These are phyloP conservation scores for Leccinum variicolor DNA, from an alignment of 768 basidiomycete genomes.

Conservation along the genomic window DNA sequence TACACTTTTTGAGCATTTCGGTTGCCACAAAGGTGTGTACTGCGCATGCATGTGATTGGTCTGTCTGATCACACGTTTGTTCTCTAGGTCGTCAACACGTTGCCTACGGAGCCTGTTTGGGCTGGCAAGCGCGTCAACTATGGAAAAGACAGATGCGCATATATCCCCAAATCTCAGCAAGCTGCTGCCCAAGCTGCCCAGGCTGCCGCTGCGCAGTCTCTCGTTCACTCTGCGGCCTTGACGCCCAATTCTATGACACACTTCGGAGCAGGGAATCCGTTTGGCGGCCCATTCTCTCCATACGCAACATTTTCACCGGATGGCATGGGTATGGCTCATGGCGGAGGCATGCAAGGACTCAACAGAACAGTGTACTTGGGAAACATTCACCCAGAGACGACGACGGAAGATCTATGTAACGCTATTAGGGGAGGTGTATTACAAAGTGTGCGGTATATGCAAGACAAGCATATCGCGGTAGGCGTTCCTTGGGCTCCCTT, in stretches of 20 bases:
- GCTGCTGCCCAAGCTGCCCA: conserved; percentile 85
- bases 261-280: conserved; percentile 30
- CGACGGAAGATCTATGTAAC: conserved; percentile 93
- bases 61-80: conserved; percentile 1
- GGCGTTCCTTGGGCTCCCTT: conserved; percentile 29
- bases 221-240: conserved; percentile 48
- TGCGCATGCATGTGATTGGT: background rate
- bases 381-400: conserved; percentile 95
- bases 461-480: conserved; percentile 96
- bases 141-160: conserved; percentile 98
- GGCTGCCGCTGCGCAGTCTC: conserved; percentile 77
- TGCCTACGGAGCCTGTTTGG: conserved; percentile 92
- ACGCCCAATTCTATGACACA: conserved; percentile 29
- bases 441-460: conserved; percentile 93
- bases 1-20: conserved; percentile 95
- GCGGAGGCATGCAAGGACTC: conserved; percentile 49
- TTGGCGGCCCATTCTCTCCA: conserved; percentile 38
- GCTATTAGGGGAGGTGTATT: conserved; percentile 95
- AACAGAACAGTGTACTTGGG: conserved; percentile 96
- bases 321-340: conserved; percentile 28
- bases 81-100: conserved; percentile 81
- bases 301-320: conserved; percentile 54
- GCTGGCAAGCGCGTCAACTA: conserved; percentile 96
- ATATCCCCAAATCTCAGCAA: conserved; percentile 94
- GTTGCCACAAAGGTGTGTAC: conserved; percentile 85